Base-by-base conservation (phyloP, 1,139 yeast genomes). In the Yamadazyma spencermartinsiae region DNA sequence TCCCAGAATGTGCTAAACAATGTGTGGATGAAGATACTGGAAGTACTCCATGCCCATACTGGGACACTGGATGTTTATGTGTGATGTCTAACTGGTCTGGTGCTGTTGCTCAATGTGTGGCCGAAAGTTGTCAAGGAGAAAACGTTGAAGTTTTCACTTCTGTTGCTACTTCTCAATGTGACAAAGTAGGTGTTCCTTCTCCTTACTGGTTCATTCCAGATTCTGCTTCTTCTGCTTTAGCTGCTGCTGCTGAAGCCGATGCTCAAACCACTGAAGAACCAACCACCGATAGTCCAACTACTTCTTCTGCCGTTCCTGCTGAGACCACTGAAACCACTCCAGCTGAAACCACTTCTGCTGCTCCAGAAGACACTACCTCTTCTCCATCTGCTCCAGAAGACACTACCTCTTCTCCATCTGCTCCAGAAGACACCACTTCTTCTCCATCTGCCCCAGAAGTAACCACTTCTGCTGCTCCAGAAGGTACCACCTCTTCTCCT, bases 61-160 rank as follows among this genome's bases (percentile, higher is more conserved):
- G 79, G 79, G 79, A 73, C 47, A 68, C 79, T 21, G 79, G 79
- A 4, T 73, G 79, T 51, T 63, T 73, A 49, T 73, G 79, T 56
- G 75, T 72, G 15, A 73, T 74, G 75, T 67, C 73, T 13, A 66
- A 60, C 45, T 73, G 74, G 74, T 58, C 68, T 26, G 74, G 72
- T 16, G 50, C 52, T 33, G 76, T 74, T 15, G 79, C 69, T 21
- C 60, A 63, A 36, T 74, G 79, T 55, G 54, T 73, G 42, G 76
- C 75, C 35, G 46, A 58, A 36, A 49, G 51, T 17, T 74, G 79
- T 53, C 36, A 52, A 18, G 77, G 75, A 31, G 36, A 48, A 4
- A 74, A 70, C 37, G 72, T 74, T 31, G 58, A 44, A 16, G 25
- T 48, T 19, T 75, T 74, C 34, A 68, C 76, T 17, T 51, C 58